Evolutionary conservation across 768 basidiomycete species (phyloP).

Genomic region (Boletus vinaceobasis): DNA sequence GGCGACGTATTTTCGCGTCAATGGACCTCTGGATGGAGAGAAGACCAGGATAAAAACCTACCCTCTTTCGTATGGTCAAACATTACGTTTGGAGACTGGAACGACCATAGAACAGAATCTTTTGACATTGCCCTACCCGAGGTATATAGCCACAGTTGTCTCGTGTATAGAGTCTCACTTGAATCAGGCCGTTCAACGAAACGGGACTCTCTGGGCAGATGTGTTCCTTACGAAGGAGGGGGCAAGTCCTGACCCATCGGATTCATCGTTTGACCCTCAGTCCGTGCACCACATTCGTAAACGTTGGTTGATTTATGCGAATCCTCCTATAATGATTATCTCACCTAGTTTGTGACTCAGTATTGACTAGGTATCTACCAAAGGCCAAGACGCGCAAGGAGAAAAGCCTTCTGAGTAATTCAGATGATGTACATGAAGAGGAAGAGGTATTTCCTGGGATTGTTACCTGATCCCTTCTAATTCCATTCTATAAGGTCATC

Average conservation of each 20-base stretch:
- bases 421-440: slow-evolving; percentile 39
- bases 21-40: slow-evolving; percentile 48
- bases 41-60: slow-evolving; percentile 47
- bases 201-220: slow-evolving; percentile 82
- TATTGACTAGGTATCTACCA: slow-evolving; percentile 80
- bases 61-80: slow-evolving; percentile 76
- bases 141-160: slow-evolving; percentile 38
- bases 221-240: slow-evolving; percentile 69
- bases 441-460: slow-evolving; percentile 41
- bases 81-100: slow-evolving; percentile 75
- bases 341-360: slow-evolving; percentile 37
- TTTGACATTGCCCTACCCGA: slow-evolving; percentile 64
- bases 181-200: slow-evolving; percentile 65
- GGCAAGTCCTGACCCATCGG: slow-evolving; percentile 60
- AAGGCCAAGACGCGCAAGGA: slow-evolving; percentile 72
- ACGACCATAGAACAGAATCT: slow-evolving; percentile 52
- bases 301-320: slow-evolving; percentile 43
- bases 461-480: slow-evolving; percentile 9
- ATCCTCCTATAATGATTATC: neutral
- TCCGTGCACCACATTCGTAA: slow-evolving; percentile 73
- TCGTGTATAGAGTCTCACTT: slow-evolving; percentile 1
- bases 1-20: slow-evolving; percentile 57
- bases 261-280: slow-evolving; percentile 47
- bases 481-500: slow-evolving; percentile 17
- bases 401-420: slow-evolving; percentile 68